These are phyloP conservation scores for Heliocybe sulcata DNA, from an alignment of 1,284 basidiomycete species.

Conservation along the genomic window DNA sequence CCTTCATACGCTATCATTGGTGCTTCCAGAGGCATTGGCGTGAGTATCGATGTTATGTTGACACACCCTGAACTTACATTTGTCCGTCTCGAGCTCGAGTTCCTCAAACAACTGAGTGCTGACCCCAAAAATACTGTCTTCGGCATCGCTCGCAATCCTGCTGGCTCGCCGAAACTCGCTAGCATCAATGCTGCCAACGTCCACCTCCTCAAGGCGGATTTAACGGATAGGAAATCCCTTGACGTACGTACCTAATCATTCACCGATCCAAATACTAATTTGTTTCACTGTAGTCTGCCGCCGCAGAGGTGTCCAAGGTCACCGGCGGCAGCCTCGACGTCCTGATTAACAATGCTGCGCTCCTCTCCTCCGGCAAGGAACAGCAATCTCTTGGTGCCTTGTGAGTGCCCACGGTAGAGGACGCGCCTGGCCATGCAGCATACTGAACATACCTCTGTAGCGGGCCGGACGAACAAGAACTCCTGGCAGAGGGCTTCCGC, in stretches of 20 bases:
- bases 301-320: constrained; percentile 15
- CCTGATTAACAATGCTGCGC: constrained; percentile 26
- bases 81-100: background rate
- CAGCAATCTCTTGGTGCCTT: constrained; percentile 4
- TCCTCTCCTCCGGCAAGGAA: constrained; percentile 9
- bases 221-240: constrained; percentile 16
- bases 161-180: constrained; percentile 10
- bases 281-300: too few species aligned
- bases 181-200: constrained; percentile 18
- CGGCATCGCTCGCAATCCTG: constrained; percentile 17
- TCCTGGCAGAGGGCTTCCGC: background rate
- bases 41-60: constrained; percentile 6
- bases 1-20: constrained; percentile 21
- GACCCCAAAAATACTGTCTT: constrained; percentile 18
- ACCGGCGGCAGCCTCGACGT: constrained; percentile 25
- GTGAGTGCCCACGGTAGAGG: too few species aligned
- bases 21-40: constrained; percentile 18
- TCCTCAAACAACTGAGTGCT: constrained; percentile 6
- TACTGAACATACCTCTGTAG: background rate
- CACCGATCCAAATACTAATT: too few species aligned
- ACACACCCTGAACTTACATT: background rate
- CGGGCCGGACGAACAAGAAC: background rate
- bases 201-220: constrained; percentile 18
- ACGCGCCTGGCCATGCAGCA: background rate
- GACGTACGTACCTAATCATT: constrained; percentile 16